These are phyloP conservation scores for Tulasnella sp. DNA, from an alignment of 768 basidiomycete genomes.

Conservation along the genomic window DNA sequence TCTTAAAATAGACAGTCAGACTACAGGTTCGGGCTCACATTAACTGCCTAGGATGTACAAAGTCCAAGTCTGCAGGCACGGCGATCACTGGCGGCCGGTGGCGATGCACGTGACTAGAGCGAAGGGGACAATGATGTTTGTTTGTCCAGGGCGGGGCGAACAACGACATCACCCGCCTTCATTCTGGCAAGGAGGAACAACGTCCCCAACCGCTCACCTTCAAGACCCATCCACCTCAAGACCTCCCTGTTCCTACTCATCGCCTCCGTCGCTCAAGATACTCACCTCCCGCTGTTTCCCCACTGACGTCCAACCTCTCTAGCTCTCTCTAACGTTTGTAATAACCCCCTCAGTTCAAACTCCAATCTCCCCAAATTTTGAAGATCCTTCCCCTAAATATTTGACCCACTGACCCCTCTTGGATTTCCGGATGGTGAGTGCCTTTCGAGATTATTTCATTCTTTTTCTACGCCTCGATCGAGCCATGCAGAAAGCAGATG, in stretches of 20 bases:
- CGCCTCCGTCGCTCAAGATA: background rate
- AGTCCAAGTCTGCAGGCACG: background rate
- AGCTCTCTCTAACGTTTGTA: constrained; percentile 1
- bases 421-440: constrained; percentile 4
- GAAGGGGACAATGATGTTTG: constrained; percentile 2
- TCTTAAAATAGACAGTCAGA: background rate
- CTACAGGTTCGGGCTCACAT: background rate
- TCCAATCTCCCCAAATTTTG: constrained; percentile 2
- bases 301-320: background rate
- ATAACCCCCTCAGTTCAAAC: constrained; percentile 1
- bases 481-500: background rate
- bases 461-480: constrained; percentile 3
- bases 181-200: constrained; percentile 19
- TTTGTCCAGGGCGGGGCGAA: constrained; percentile 6
- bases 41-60: background rate
- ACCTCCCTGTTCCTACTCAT: constrained; percentile 1
- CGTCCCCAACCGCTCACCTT: background rate
- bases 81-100: background rate
- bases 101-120: background rate
- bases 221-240: background rate
- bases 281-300: background rate
- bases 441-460: background rate
- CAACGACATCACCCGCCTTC: background rate
- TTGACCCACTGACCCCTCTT: background rate
- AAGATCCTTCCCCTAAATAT: background rate